Evolutionary conservation across 352 stramenopile genomes (phyloP).

Genomic region (Vaucheria bursata): DNA sequence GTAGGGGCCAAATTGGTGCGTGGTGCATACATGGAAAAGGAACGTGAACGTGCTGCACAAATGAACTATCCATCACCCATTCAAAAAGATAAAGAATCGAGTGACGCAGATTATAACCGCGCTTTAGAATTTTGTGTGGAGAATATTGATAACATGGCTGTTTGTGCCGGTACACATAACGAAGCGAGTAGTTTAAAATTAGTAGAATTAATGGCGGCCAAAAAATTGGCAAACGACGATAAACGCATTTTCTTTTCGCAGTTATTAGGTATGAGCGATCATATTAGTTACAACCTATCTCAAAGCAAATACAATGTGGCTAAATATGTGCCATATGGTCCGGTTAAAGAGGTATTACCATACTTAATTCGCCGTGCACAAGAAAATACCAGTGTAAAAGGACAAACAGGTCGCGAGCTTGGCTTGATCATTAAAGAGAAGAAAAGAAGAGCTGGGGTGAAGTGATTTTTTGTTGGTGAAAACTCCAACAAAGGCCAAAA

Average conservation of each 20-base stretch:
- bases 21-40: not conserved
- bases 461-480: no score
- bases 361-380: not conserved
- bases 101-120: not conserved
- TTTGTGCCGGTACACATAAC: not conserved
- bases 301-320: not conserved
- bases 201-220: not conserved
- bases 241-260: not conserved
- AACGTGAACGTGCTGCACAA: not conserved
- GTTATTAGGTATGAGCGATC: conserved; percentile 7
- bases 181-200: not conserved
- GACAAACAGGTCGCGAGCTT: not conserved
- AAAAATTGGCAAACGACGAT: not conserved
- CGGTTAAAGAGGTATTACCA: not conserved
- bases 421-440: not conserved
- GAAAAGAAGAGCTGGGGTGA: no score
- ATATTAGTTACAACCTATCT: not conserved
- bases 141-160: not conserved
- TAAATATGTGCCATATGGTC: conserved; percentile 4
- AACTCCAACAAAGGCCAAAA: no score
- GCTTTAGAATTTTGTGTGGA: not conserved
- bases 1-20: not conserved
- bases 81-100: not conserved
- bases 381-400: not conserved
- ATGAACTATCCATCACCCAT: not conserved